Base-by-base conservation (phyloP, 2,329 filamentous ascomycete species). In the Phialophora macrospora region DNA sequence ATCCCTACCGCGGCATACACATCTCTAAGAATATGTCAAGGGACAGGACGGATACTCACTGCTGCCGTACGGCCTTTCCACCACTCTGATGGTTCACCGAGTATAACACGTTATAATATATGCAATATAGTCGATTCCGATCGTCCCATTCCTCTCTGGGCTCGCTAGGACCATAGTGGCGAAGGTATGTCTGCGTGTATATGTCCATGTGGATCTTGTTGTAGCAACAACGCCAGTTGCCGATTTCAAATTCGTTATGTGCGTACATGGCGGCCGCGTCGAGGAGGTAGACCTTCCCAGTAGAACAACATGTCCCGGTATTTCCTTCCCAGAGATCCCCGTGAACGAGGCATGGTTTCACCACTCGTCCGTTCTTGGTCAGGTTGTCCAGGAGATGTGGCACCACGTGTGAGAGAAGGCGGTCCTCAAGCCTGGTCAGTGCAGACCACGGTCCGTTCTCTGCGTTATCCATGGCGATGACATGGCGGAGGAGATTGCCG, bases 291-390 rank as follows among this genome's bases (percentile, higher is more conserved):
- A 75, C 64, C 0, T 75, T 57, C 0, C 72, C 74, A 0, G 73
- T 79, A 7, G 72, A 60, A 0, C 64, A 60, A 32, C 75, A 73
- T 5, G 74, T 75, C 0, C 76, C 77, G 1, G 73, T 70, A 62
- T 82, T 82, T 1, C 72, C 75, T 55, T 81, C 76, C 79, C 78
- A 81, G 1, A 80, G 69, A 68, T 81, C 78, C 0, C 78, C 79
- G 63, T 80, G 78, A 17, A 79, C 75, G 52, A 80, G 68, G 22
- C 68, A 69, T 17, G 74, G 74, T 56, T 74, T 75, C 34, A 75
- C 55, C 7, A 52, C 60, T 44, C 72, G 61, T 6, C 74, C 72
- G 48, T 74, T 69, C 49, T 64, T 66, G 52, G 72, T 65, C 2
- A 75, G 70, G 32, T 57, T 56, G 7, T 71, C 69, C 1, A 75